These are phyloP conservation scores for Clarireedia hainanense DNA, from an alignment of 2,329 filamentous ascomycete species.

Conservation along the genomic window DNA sequence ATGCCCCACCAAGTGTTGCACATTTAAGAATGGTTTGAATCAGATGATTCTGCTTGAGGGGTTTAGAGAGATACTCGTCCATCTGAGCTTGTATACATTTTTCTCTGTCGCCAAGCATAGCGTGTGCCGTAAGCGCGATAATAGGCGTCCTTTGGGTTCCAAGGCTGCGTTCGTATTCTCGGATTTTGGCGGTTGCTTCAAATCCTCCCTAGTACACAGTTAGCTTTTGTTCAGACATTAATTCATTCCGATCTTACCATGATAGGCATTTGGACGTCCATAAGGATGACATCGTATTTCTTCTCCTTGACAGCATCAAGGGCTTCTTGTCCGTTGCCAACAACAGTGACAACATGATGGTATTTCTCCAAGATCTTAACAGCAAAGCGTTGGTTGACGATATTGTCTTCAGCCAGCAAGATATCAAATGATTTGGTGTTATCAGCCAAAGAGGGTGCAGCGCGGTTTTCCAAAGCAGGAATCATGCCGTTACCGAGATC, in stretches of 20 bases:
- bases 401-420: conserved; percentile 90
- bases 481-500: conserved; percentile 95
- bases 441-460: conserved; percentile 83
- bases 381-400: conserved; percentile 90
- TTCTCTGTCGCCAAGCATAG: conserved; percentile 96
- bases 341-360: conserved; percentile 85
- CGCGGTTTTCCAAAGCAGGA: conserved; percentile 85
- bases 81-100: conserved; percentile 98
- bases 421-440: conserved; percentile 96
- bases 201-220: conserved; percentile 68
- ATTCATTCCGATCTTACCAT: conserved; percentile 56
- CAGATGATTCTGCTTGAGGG: conserved; percentile 90
- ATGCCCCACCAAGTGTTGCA: conserved; percentile 77
- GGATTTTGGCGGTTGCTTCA: conserved; percentile 92
- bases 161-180: conserved; percentile 82
- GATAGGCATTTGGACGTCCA: conserved; percentile 99
- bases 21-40: conserved; percentile 98
- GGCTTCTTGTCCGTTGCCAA: conserved; percentile 89
- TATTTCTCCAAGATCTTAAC: conserved; percentile 98
- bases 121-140: conserved; percentile 92
- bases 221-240: conserved; percentile 24
- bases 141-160: conserved; percentile 82
- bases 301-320: conserved; percentile 87
- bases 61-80: conserved; percentile 98
- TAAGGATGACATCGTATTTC: conserved; percentile 92